phyloP scores from a whole-genome alignment of 2,329 filamentous ascomycete genomes.

The Chaetomium olivaceum region DNA sequence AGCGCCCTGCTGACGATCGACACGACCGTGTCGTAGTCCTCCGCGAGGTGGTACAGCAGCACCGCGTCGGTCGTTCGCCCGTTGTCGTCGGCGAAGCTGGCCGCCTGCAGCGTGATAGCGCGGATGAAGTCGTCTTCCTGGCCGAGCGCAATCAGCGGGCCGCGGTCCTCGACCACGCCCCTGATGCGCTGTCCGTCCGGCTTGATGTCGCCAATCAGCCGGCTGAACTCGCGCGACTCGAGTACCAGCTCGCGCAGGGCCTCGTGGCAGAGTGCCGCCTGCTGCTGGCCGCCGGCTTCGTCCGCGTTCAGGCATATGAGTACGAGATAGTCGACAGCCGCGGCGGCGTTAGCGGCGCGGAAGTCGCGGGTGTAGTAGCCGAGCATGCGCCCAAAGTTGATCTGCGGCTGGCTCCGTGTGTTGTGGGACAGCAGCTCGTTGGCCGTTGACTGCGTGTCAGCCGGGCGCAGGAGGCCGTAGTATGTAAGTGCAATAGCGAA shows the following conservation, averaged over 20 bases:
- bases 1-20: conserved; percentile 85
- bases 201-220: conserved; percentile 86
- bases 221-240: conserved; percentile 95
- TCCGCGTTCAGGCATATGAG: conserved; percentile 92
- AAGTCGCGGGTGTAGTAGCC: conserved; percentile 97
- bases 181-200: conserved; percentile 81
- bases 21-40: conserved; percentile 94
- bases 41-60: conserved; percentile 88
- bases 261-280: conserved; percentile 83
- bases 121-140: conserved; percentile 83
- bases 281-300: conserved; percentile 58
- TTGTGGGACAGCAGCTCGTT: conserved; percentile 69
- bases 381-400: conserved; percentile 92
- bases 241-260: conserved; percentile 90
- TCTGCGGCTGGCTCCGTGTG: conserved; percentile 70
- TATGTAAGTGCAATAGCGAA: conserved; percentile 87
- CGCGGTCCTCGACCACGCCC: conserved; percentile 84
- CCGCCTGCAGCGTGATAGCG: conserved; percentile 90
- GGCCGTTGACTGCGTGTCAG: conserved; percentile 73
- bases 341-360: conserved; percentile 82
- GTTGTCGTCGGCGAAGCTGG: conserved; percentile 89
- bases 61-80: conserved; percentile 92
- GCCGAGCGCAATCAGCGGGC: conserved; percentile 75
- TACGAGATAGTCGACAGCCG: conserved; percentile 89
- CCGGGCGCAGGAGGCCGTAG: conserved; percentile 85